These are phyloP conservation scores for Thyridium curvatum DNA, from an alignment of 2,329 filamentous ascomycete species.

Conservation along the genomic window DNA sequence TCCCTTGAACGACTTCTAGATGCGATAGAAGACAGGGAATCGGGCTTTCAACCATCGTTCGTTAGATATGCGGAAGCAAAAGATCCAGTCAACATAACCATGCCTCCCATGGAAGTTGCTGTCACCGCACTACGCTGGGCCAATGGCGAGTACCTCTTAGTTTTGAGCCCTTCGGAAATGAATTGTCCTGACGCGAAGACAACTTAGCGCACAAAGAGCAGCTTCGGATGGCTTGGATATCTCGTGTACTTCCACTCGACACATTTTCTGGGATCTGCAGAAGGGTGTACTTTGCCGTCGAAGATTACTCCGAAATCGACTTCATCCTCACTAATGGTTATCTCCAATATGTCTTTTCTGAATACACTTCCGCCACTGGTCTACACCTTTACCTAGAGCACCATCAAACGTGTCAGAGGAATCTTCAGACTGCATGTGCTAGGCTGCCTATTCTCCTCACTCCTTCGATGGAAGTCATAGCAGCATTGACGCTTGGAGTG, in stretches of 20 bases:
- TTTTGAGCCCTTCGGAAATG: not conserved
- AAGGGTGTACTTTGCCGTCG: constrained; percentile 27
- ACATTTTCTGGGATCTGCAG: constrained; percentile 22
- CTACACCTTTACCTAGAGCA: constrained; percentile 13
- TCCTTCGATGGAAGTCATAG: constrained; percentile 23
- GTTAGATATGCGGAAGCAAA: constrained; percentile 1
- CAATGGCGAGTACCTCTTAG: constrained; percentile 15
- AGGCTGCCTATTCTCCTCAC: constrained; percentile 23
- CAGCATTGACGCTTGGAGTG: constrained; percentile 26
- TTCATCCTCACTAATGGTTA: constrained; percentile 27
- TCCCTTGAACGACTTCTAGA: too few species aligned
- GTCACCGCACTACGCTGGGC: constrained; percentile 22
- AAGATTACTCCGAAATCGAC: constrained; percentile 22
- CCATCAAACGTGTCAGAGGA: constrained; percentile 16
- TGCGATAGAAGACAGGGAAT: too few species aligned
- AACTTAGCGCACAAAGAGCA: constrained; percentile 15
- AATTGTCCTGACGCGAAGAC: constrained; percentile 2
- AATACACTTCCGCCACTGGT: constrained; percentile 18
- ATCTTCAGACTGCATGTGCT: constrained; percentile 16
- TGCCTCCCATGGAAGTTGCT: constrained; percentile 20
- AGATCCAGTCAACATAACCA: constrained; percentile 6
- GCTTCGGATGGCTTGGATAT: constrained; percentile 21
- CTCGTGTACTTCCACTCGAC: constrained; percentile 21
- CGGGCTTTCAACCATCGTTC: too few species aligned
- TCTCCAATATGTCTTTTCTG: constrained; percentile 25